Conservation (phyloP, 192 early-diverging fungal genomes). For the Linnemannia hyalina region DNA sequence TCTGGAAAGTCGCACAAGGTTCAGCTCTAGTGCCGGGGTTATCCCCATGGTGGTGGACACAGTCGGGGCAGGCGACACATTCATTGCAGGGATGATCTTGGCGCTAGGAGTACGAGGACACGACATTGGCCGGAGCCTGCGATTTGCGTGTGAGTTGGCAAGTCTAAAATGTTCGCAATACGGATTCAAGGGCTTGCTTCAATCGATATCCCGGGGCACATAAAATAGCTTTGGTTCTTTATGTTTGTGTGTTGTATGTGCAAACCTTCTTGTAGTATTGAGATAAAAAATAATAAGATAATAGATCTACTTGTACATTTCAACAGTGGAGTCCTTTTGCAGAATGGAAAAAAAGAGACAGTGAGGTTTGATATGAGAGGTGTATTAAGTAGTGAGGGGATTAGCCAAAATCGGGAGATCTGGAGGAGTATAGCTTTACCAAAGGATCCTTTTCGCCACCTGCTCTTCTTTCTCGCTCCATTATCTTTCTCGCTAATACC, state of each 20-base stretch:
- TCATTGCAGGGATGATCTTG: constrained; percentile 67
- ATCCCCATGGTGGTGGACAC: constrained; percentile 57
- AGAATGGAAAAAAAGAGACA: too few relatives aligned
- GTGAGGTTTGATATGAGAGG: background rate
- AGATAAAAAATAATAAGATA: background rate
- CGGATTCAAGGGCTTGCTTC: constrained; percentile 58
- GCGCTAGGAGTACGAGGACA: constrained; percentile 42
- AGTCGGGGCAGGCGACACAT: constrained; percentile 70
- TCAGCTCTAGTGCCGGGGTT: constrained; percentile 42
- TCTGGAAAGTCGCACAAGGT: constrained; percentile 46
- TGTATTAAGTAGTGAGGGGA: background rate
- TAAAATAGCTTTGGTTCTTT: background rate
- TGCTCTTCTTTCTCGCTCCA: too few relatives aligned
- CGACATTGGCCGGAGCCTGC: constrained; percentile 52
- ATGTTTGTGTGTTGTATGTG: background rate
- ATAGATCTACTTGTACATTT: background rate
- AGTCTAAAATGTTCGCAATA: constrained; percentile 62
- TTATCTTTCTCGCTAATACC: too few relatives aligned
- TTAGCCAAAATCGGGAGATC: background rate
- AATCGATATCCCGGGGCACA: constrained; percentile 19
- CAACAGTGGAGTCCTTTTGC: background rate
- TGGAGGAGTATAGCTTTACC: background rate
- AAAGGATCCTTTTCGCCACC: too few relatives aligned
- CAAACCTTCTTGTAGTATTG: background rate
- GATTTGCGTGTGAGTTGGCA: constrained; percentile 62